These are phyloP conservation scores for Phlegmacium glaucopus DNA, from an alignment of 768 basidiomycete genomes.

Conservation along the genomic window DNA sequence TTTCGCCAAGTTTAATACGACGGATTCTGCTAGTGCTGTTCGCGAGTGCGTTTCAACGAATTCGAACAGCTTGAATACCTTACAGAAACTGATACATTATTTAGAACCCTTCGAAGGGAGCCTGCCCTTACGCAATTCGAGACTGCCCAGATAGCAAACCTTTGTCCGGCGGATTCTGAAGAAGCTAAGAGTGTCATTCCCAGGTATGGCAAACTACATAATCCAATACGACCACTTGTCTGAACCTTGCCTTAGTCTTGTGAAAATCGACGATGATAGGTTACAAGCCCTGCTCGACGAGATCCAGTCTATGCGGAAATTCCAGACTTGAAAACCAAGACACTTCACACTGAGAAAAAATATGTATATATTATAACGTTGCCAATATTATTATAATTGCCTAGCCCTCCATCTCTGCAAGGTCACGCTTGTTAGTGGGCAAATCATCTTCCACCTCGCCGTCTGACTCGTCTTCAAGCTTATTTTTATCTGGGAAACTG, in stretches of 20 bases:
- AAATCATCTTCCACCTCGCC: slow-evolving; percentile 41
- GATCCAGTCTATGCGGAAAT: slow-evolving; percentile 88
- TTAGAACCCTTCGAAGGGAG: slow-evolving; percentile 75
- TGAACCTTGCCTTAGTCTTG: slow-evolving; percentile 46
- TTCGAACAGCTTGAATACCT: no score
- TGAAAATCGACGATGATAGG: slow-evolving; percentile 85
- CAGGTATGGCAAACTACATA: slow-evolving; percentile 47
- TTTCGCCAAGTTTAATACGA: slow-evolving; percentile 87
- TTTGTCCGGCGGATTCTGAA: slow-evolving; percentile 84
- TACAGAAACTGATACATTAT: no score
- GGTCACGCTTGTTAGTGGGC: slow-evolving; percentile 34
- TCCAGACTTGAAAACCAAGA: slow-evolving; percentile 57
- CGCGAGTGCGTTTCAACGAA: slow-evolving; percentile 80
- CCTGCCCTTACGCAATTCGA: slow-evolving; percentile 84
- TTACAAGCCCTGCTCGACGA: slow-evolving; percentile 81
- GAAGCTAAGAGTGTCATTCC: slow-evolving; percentile 92
- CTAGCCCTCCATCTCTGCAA: slow-evolving; percentile 56
- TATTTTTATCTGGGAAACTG: slow-evolving; percentile 36
- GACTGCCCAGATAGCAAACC: slow-evolving; percentile 88
- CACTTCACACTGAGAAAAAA: slow-evolving; percentile 1
- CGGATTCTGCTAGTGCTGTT: slow-evolving; percentile 79
- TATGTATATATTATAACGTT: neutral
- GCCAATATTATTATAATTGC: neutral
- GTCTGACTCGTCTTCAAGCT: slow-evolving; percentile 32
- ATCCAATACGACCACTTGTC: neutral